Evolutionary conservation across 495 filamentous ascomycete species (phyloP), one percentile per base, ranked within the genome.

Genomic region (Hypoxylon subgilvum): DNA sequence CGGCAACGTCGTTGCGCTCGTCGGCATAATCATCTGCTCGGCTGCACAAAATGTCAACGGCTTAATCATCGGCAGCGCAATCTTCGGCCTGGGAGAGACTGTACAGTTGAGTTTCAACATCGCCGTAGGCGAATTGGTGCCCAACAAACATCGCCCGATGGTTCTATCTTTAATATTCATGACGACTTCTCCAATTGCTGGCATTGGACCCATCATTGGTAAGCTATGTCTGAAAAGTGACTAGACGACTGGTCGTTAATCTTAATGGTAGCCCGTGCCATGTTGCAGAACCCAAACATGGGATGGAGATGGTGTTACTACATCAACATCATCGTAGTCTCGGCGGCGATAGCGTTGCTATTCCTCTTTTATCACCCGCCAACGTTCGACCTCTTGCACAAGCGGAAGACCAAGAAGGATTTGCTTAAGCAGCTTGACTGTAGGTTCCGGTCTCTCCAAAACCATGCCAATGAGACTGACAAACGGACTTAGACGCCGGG

Each of bases 301-400:
- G 64, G 68, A 36, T 80, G 77, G 79, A 65, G 76, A 35, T 77
- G 74, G 73, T 67, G 51, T 10, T 82, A 79, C 43, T 79, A 78
- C 47, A 39, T 80, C 12, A 72, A 68, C 44, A 76, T 78, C 51
- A 76, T 76, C 51, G 68, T 70, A 14, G 68, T 61, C 28, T 57
- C 67, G 12, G 44, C 77, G 6, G 67, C 74, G 4, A 45, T 76
- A 10, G 59, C 75, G 1, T 47, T 73, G 2, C 73, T 74, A 23
- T 68, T 68, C 48, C 68, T 77, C 34, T 72, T 69, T 45, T 78
- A 76, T 53, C 65, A 69, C 55, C 74, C 73, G 17, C 74, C 72
- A 1, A 67, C 69, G 0, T 76, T 68, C 28, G 61, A 69, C 18
- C 53, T 55, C 10, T 63, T 72, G 9, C 71, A 75, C 31, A 53